Conservation (phyloP, 495 filamentous ascomycete genomes). For the Podospora sp. region DNA sequence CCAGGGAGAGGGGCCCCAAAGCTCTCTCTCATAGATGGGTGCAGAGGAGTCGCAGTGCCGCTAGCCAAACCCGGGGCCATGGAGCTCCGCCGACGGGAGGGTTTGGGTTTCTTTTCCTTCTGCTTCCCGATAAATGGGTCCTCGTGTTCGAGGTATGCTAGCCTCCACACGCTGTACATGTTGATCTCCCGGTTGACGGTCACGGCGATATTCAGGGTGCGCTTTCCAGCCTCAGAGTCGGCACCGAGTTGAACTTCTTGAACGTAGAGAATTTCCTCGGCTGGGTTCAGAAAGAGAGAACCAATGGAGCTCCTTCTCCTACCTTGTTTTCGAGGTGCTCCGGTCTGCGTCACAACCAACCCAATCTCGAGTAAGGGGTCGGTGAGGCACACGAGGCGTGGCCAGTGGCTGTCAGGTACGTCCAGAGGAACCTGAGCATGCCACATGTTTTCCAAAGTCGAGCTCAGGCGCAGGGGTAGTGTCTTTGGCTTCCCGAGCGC, state of each 20-base stretch:
- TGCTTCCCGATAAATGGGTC: conserved; percentile 55
- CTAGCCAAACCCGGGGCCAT: conserved; percentile 75
- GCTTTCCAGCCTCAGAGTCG: conserved; percentile 18
- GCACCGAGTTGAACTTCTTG: conserved; percentile 35
- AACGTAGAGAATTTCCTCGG: conserved; percentile 82
- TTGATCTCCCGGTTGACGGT: conserved; percentile 75
- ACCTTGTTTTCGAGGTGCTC: conserved; percentile 30
- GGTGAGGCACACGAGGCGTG: conserved; percentile 80
- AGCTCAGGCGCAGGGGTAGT: conserved; percentile 47
- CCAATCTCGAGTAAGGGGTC: conserved; percentile 88
- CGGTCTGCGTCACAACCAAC: conserved; percentile 65
- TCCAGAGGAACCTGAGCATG: conserved; percentile 43
- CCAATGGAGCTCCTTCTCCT: conserved; percentile 20
- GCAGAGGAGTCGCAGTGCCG: conserved; percentile 78
- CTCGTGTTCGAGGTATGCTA: conserved; percentile 65
- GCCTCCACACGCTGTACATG: conserved; percentile 77
- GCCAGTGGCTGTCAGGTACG: conserved; percentile 61
- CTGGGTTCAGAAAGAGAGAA: conserved; percentile 57
- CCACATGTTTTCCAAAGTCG: conserved; percentile 53
- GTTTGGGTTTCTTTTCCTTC: conserved; percentile 52
- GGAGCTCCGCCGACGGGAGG: conserved; percentile 77
- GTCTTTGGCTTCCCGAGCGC: conserved; percentile 53
- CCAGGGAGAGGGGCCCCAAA: conserved; percentile 51
- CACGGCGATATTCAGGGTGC: conserved; percentile 71
- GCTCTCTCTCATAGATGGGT: conserved; percentile 52